Percentiles rank a stretch among this genome's conserved stretches.
These are phyloP conservation scores for Trichophyton verrucosum DNA, from an alignment of 2,329 filamentous ascomycete genomes.

Conservation along the genomic window DNA sequence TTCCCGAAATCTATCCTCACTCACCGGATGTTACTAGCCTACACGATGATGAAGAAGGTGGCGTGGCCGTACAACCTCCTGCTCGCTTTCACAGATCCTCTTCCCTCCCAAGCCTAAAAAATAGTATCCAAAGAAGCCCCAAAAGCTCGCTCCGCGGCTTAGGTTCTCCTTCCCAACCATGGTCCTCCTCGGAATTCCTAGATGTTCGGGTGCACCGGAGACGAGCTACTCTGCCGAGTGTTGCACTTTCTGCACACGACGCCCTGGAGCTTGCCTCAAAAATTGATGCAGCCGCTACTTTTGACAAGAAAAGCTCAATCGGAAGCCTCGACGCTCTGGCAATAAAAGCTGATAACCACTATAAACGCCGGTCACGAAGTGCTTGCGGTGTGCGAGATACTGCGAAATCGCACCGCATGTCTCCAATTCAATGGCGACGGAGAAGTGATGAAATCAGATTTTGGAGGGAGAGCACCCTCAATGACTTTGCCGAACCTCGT, in stretches of 20 bases:
- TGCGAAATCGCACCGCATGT: constrained; percentile 26
- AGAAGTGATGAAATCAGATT: constrained; percentile 31
- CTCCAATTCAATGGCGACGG: constrained; percentile 31
- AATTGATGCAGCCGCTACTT: background rate
- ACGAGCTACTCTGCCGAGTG: constrained; percentile 34
- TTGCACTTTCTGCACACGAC: constrained; percentile 33
- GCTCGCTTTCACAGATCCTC: constrained; percentile 8
- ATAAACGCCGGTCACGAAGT: constrained; percentile 35
- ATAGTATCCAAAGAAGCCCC: background rate
- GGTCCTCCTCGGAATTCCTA: background rate
- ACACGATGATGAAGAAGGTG: background rate
- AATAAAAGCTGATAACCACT: constrained; percentile 13
- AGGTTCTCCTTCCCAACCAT: background rate
- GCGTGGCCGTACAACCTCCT: background rate
- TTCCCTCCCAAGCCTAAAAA: constrained; percentile 7
- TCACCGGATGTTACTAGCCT: background rate
- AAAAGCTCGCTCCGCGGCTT: background rate
- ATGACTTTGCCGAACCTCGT: constrained; percentile 16
- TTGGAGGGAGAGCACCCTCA: constrained; percentile 24
- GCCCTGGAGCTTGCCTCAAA: constrained; percentile 17
- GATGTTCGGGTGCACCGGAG: constrained; percentile 17
- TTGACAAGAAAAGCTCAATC: background rate
- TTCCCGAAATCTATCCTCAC: background rate
- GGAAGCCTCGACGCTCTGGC: constrained; percentile 10
- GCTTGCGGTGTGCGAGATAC: constrained; percentile 29